Base-by-base conservation (phyloP, 2,329 filamentous ascomycete genomes). In the Sclerotinia borealis region DNA sequence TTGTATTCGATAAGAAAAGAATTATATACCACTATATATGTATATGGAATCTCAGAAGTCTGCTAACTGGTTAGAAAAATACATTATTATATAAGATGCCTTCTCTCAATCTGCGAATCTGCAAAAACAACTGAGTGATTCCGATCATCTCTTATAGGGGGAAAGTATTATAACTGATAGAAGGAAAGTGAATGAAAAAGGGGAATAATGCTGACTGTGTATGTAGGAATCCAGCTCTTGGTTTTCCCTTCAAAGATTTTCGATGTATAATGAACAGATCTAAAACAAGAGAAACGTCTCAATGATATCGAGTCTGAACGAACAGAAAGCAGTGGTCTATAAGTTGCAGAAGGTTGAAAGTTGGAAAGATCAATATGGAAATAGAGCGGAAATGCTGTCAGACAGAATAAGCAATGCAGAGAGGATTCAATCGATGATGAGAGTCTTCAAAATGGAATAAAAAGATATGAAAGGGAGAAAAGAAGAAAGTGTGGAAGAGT, bases 161-260 rank as follows among this genome's bases (percentile, higher is more conserved):
- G 34, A 7, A 11, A 31, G n/a, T 15, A 36, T 25, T 25, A 17
- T 34, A 7, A 22, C n/a, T 7, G 41, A 34, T 39, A 45, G 19
- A 6, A 62, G 49, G 29, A 37, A 27, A 37, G 29, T 25, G 29
- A 58, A 45, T 25, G 10, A 13, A 11, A 19, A 41, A 61, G 63
- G 31, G 22, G 34, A 50, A 39, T 36, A 43, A 47, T 31, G 48
- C 52, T 63, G 59, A 63, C 52, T 50, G 55, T 45, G 27, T 51
- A 39, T 48, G 39, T 63, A 65, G 67, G 68, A 69, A 69, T 68
- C 69, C 71, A 73, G 71, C 71, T 70, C 71, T 73, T 72, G 70
- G 71, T 72, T 50, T 70, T 70, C 65, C 70, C 63, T 64, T 48
- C 37, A 45, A 56, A 43, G 19, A 22, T 43, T 17, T 22, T 43